Percentiles rank a stretch among this genome's conserved stretches.
phyloP scores from a whole-genome alignment of 768 basidiomycete species.

The Amylocystis lapponica region DNA sequence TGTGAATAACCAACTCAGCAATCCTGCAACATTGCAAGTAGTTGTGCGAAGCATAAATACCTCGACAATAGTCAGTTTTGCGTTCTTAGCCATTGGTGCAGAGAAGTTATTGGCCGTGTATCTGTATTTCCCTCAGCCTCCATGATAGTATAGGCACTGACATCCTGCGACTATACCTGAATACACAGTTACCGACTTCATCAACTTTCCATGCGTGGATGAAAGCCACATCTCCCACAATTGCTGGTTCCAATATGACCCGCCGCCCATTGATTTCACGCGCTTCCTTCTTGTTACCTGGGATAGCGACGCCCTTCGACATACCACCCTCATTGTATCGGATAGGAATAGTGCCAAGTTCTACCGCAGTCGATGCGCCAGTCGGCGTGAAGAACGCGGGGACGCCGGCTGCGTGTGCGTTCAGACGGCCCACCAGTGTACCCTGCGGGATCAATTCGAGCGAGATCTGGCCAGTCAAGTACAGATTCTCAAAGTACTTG shows the following conservation, averaged over 20 bases:
- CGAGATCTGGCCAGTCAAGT: conserved; percentile 74
- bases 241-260: conserved; percentile 77
- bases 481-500: conserved; percentile 79
- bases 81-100: conserved; percentile 83
- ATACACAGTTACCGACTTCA: conserved; percentile 85
- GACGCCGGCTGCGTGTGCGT: conserved; percentile 86
- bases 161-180: conserved; percentile 57
- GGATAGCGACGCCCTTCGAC: conserved; percentile 60
- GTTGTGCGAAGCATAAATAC: conserved; percentile 25
- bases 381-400: conserved; percentile 94
- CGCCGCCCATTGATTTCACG: conserved; percentile 73
- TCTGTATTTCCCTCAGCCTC: conserved; percentile 30
- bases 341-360: conserved; percentile 73
- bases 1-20: conserved; percentile 26
- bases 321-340: conserved; percentile 76
- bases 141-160: too few species aligned
- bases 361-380: conserved; percentile 79
- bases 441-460: conserved; percentile 91
- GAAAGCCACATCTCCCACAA: conserved; percentile 79
- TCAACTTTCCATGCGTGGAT: conserved; percentile 91
- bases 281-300: conserved; percentile 71
- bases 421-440: conserved; percentile 81
- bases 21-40: neutral
- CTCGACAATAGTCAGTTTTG: conserved; percentile 88
- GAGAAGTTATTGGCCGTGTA: conserved; percentile 88